Base-by-base conservation (phyloP, 768 basidiomycete species). In the Tylopilus balloui region DNA sequence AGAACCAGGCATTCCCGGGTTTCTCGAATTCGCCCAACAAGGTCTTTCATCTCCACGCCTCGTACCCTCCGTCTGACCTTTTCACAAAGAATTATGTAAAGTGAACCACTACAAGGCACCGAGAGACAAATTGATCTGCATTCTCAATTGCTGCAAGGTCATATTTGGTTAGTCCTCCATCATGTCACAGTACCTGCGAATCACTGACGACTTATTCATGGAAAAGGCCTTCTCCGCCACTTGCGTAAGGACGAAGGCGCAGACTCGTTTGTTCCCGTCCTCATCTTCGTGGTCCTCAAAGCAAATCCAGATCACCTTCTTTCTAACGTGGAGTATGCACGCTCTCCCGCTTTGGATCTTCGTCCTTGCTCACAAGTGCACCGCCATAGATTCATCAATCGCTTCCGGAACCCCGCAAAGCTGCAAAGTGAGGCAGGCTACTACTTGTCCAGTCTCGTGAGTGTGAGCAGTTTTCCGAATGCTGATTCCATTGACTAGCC, bases 41-140 rank as follows among this genome's bases (percentile, higher is more conserved):
- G 91, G 90, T 88, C 13, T 19, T 66, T 60, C 19, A 34, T 40
- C 13, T 43, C n/a, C 31, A 17, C 34, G 1, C 11, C 19, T 25
- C 42, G 2, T 34, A 4, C 9, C 39, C 25, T 49, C 24, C 25
- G 4, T 23, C 43, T 63, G 35, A 46, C 47, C 32, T 1, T 14
- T 19, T 24, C 42, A 31, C 27, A 31, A 61, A 92, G 96, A 99
- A 68, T 74, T 99, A 36, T 68, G 92, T 57, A 98, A 97, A 76
- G 86, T 99, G 53, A 98, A 96, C 61, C 93, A 97, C 64, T 99
- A 98, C 74, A 98, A 98, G 67, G 96, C 96, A 10, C 96, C 96
- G 8, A 78, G 96, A 36, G 96, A 99, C 69, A 99, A 99, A 71
- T 73, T 98, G 44, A 98, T 99, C 47, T 98, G 96, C 68, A 88